These are phyloP conservation scores for Blastobotrys chiropterorum DNA, from an alignment of 805 yeast species.

Conservation along the genomic window DNA sequence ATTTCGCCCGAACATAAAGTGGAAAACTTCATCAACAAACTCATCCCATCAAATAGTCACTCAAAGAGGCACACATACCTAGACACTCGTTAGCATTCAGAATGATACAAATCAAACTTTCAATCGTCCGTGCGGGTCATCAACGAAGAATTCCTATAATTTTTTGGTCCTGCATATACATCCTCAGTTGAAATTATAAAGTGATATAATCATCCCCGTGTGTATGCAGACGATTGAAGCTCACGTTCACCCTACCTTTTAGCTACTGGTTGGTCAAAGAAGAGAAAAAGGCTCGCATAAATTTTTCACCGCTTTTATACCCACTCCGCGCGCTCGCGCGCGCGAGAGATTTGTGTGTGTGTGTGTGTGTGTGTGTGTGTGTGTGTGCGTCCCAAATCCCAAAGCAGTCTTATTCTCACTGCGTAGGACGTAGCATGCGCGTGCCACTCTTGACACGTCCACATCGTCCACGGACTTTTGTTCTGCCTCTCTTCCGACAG, in stretches of 20 bases:
- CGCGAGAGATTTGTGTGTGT: no score
- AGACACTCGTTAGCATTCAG: conserved; percentile 17
- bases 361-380: no score
- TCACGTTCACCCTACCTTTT: not conserved
- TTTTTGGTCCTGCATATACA: conserved; percentile 67
- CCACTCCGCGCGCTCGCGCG: no score
- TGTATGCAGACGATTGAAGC: not conserved
- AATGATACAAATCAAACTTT: not conserved
- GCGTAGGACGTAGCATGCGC: no score
- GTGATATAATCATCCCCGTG: not conserved
- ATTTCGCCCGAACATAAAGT: conserved; percentile 31
- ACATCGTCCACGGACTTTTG: no score
- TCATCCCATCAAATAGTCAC: conserved; percentile 17
- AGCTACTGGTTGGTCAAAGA: not conserved
- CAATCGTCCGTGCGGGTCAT: conserved; percentile 34
- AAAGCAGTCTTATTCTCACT: no score
- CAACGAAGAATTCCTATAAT: conserved; percentile 72
- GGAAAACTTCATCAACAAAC: conserved; percentile 4
- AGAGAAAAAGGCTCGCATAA: not conserved
- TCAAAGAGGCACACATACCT: not conserved
- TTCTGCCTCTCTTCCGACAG: not conserved
- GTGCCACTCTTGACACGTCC: no score
- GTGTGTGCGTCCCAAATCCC: no score
- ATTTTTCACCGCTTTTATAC: not conserved
- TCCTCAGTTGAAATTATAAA: conserved; percentile 45